These are phyloP conservation scores for Centrapalus pauciflorus DNA, from an alignment of 129 eudicot species.

Conservation along the genomic window DNA sequence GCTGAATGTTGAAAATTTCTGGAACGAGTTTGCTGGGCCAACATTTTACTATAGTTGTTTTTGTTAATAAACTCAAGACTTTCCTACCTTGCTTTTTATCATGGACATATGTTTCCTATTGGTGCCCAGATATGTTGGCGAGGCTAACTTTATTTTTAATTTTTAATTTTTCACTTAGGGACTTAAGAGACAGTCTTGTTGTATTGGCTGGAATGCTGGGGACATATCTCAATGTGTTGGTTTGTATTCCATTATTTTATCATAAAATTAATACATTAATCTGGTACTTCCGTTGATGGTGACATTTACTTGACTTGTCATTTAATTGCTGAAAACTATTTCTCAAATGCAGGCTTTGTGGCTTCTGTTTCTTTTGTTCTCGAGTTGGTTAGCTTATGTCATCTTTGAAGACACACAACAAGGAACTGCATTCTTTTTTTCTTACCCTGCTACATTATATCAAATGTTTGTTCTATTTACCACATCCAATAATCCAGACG, in stretches of 20 bases:
- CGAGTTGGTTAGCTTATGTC: conserved; percentile 97
- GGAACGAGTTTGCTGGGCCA: too few relatives aligned
- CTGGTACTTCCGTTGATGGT: not conserved
- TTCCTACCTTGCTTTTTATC: too few relatives aligned
- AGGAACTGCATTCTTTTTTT: conserved; percentile 64
- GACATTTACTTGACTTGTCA: not conserved
- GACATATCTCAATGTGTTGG: conserved; percentile 92
- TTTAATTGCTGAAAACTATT: not conserved
- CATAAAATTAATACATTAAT: not conserved
- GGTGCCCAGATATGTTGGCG: not conserved
- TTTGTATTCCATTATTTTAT: conserved; percentile 30
- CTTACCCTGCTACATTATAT: conserved; percentile 64
- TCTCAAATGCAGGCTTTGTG: conserved; percentile 57
- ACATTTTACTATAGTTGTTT: too few relatives aligned
- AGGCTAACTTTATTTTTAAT: conserved; percentile 4
- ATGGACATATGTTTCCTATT: not conserved
- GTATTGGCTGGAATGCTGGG: conserved; percentile 75
- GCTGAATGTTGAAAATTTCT: too few relatives aligned
- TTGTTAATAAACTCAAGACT: too few relatives aligned
- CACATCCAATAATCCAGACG: conserved; percentile 96
- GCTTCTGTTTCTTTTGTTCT: conserved; percentile 72
- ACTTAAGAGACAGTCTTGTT: conserved; percentile 63
- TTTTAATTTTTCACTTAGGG: conserved; percentile 49
- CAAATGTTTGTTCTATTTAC: conserved; percentile 91
- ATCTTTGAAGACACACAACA: conserved; percentile 93